Evolutionary conservation across 1,284 basidiomycete species (phyloP).

Genomic region (Leucoagaricus sp.): DNA sequence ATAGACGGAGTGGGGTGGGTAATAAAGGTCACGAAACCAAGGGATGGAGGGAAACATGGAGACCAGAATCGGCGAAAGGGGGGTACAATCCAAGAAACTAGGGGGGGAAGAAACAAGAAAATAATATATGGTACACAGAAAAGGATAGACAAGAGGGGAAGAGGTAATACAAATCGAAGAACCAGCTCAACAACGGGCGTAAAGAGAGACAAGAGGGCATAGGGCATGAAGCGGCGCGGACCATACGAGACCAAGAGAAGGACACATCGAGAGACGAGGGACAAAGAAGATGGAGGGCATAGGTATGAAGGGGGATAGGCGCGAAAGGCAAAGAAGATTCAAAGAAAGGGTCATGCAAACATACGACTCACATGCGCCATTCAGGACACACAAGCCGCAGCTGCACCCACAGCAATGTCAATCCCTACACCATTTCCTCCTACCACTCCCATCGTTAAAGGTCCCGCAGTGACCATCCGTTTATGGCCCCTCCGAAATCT

Average conservation of each 20-base stretch:
- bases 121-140: slow-evolving; percentile 3
- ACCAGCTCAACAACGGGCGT: neutral
- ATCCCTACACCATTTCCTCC: neutral
- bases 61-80: neutral
- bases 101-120: neutral
- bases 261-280: no score
- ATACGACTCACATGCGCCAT: neutral
- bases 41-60: neutral
- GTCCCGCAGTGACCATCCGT: neutral
- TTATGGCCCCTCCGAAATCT: neutral
- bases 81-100: slow-evolving; percentile 1
- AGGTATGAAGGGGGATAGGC: neutral
- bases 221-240: no score
- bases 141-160: neutral
- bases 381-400: slow-evolving; percentile 12
- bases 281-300: no score
- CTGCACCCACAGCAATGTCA: neutral
- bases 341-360: neutral
- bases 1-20: no score
- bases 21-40: neutral
- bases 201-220: neutral
- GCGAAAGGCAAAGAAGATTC: neutral
- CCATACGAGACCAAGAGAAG: no score
- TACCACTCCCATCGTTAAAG: neutral
- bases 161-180: slow-evolving; percentile 6